Base-by-base conservation (phyloP, 208 protist genomes). In the Wallacemonas sp. region DNA sequence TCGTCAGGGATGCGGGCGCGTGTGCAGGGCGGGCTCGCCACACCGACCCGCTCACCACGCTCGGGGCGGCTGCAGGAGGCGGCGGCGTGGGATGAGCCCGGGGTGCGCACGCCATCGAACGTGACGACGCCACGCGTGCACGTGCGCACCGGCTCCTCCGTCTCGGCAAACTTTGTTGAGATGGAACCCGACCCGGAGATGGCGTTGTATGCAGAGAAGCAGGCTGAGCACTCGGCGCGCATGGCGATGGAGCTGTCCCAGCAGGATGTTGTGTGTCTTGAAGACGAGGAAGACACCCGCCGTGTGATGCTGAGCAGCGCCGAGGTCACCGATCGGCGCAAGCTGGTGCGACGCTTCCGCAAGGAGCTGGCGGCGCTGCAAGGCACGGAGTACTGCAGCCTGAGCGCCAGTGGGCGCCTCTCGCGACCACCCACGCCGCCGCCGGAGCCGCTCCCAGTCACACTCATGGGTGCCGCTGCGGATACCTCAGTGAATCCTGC, bases 271-370 rank as follows among this genome's bases (percentile, higher is more conserved):
- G 4, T 58, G 12, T 58, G 52, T 41, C 58, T 70, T 3, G 23
- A 56, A 2, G 73, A 74, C 47, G 73, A 73, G 26, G 73, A 78
- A 29, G 61, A 74, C 57, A 74, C 73, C 2, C 63, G 61, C 34
- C 73, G 73, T 2, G 24, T 78, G 0, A 41, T 70, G 38, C 24
- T 49, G 12, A 61, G 49, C 57, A 65, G 58, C 39, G 73, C 68
- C 57, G 67, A 78, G 58, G 67, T 68, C 43, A 58, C 57, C 39
- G 48, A 29, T 4, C 65, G 73, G 26, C 52, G 52, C 8, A 58
- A 58, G 52, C 9, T 58, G 52, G 6, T 24, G 23, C 24, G 30
- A 23, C 9, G 17, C 24, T 41, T 43, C n/a, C 12, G 24, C 26
- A 58, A 38, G 23, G 30, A 29, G 3, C 19, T 39, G 24, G 52